Percentiles rank a stretch among this genome's conserved stretches.
Evolutionary conservation across 1,284 basidiomycete genomes (phyloP).

Genomic region (Melampsora americana): DNA sequence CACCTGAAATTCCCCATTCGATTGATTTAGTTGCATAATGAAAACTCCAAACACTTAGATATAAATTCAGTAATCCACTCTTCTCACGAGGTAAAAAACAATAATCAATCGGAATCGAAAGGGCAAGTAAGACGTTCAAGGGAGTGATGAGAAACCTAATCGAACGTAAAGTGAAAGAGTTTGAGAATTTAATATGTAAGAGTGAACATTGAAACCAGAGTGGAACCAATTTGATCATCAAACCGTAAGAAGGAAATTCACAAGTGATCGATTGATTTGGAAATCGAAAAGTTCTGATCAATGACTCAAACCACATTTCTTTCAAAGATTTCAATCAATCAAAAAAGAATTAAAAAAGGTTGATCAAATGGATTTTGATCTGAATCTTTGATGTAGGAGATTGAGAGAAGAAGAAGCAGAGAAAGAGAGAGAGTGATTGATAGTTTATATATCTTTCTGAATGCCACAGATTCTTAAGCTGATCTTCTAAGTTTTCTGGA

Average conservation of each 20-base stretch:
- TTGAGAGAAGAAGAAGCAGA: too few species aligned
- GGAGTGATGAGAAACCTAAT: background rate
- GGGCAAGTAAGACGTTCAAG: background rate
- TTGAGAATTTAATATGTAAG: background rate
- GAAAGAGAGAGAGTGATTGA: too few species aligned
- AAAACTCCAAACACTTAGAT: slow-evolving; percentile 19
- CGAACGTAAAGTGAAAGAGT: background rate
- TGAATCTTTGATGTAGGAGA: too few species aligned
- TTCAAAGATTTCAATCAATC: too few species aligned
- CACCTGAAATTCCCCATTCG: slow-evolving; percentile 1
- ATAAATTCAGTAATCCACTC: slow-evolving; percentile 10
- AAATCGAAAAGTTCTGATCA: background rate
- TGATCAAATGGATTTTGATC: too few species aligned
- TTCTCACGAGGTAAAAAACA: background rate
- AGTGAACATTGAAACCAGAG: background rate
- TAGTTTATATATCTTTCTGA: too few species aligned
- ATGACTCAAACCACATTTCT: too few species aligned
- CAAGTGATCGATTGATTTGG: background rate
- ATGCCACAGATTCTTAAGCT: too few species aligned
- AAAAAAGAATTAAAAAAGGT: too few species aligned
- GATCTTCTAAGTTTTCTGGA: too few species aligned
- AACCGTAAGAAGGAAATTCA: background rate
- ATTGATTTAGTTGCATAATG: slow-evolving; percentile 11
- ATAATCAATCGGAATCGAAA: background rate
- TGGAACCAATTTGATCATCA: background rate